These are phyloP conservation scores for Fusarium setosum DNA, from an alignment of 2,329 filamentous ascomycete species.

Conservation along the genomic window DNA sequence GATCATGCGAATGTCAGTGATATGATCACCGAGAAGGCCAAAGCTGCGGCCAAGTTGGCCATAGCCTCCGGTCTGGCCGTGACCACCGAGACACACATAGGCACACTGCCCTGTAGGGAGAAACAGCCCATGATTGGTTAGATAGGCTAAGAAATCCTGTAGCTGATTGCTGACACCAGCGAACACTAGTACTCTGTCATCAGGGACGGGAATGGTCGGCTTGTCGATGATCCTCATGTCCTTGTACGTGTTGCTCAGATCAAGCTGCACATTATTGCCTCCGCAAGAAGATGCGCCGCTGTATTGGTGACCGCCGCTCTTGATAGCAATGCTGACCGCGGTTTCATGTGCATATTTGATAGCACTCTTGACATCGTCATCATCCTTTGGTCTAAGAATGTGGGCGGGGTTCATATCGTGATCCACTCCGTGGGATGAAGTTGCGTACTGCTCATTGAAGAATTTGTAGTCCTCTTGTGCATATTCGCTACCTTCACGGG, in stretches of 20 bases:
- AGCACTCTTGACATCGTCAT: slow-evolving; percentile 53
- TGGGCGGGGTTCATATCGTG: slow-evolving; percentile 56
- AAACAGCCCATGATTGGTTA: slow-evolving; percentile 54
- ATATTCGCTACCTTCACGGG: slow-evolving; percentile 5
- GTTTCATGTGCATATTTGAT: slow-evolving; percentile 53
- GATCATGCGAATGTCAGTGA: slow-evolving; percentile 59
- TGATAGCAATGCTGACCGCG: slow-evolving; percentile 55
- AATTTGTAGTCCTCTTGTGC: neutral
- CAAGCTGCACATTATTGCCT: slow-evolving; percentile 57
- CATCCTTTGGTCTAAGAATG: slow-evolving; percentile 54
- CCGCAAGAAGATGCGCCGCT: slow-evolving; percentile 59
- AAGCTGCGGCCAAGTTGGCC: slow-evolving; percentile 60
- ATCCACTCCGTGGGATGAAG: slow-evolving; percentile 52
- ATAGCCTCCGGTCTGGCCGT: slow-evolving; percentile 60
- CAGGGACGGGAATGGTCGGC: slow-evolving; percentile 16
- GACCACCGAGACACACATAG: slow-evolving; percentile 57
- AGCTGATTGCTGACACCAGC: slow-evolving; percentile 55
- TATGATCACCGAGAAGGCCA: slow-evolving; percentile 65
- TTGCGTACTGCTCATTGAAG: slow-evolving; percentile 49
- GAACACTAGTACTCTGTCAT: slow-evolving; percentile 49
- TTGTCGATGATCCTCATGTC: slow-evolving; percentile 43
- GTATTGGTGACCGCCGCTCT: slow-evolving; percentile 61
- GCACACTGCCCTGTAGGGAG: slow-evolving; percentile 59
- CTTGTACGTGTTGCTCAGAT: slow-evolving; percentile 50
- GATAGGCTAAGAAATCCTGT: slow-evolving; percentile 55